A percentile compares a stretch with the other conserved stretches of the same genome.
Evolutionary conservation across 805 yeast genomes (phyloP).

Genomic region (Suhomyces sp.): DNA sequence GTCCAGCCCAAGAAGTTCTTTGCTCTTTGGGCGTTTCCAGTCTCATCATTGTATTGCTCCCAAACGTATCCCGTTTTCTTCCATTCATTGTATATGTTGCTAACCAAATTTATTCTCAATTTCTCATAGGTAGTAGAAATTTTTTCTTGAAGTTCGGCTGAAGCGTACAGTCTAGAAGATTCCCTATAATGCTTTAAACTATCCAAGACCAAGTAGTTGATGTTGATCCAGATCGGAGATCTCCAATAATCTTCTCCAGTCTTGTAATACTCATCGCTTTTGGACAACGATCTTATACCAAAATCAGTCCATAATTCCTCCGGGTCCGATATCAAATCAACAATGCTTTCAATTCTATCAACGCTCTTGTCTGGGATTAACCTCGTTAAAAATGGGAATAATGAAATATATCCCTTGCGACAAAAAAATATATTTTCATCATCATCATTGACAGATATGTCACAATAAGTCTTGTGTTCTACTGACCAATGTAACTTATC

Average conservation of each 20-base stretch:
- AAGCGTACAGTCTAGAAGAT: slow-evolving; percentile 26
- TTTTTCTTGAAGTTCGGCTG: slow-evolving; percentile 39
- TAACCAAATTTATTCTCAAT: slow-evolving; percentile 65
- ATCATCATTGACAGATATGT: slow-evolving; percentile 69
- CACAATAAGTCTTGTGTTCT: slow-evolving; percentile 70
- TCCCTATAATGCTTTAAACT: slow-evolving; percentile 57
- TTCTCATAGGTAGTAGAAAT: slow-evolving; percentile 45
- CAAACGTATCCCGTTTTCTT: slow-evolving; percentile 74
- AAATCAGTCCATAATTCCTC: slow-evolving; percentile 71
- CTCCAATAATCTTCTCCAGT: slow-evolving; percentile 94
- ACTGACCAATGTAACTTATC: slow-evolving; percentile 81
- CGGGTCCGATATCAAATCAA: slow-evolving; percentile 65
- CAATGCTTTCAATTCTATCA: slow-evolving; percentile 48
- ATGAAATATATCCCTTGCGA: slow-evolving; percentile 82
- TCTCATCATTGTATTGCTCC: slow-evolving; percentile 83
- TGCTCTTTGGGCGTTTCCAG: slow-evolving; percentile 78
- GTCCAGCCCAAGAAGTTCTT: slow-evolving; percentile 96
- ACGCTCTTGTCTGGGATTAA: slow-evolving; percentile 49
- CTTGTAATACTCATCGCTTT: slow-evolving; percentile 61
- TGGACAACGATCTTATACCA: slow-evolving; percentile 82
- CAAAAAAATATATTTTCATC: slow-evolving; percentile 73
- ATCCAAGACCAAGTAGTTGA: slow-evolving; percentile 80
- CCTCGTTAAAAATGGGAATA: slow-evolving; percentile 80
- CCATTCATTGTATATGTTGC: slow-evolving; percentile 72
- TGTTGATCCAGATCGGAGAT: slow-evolving; percentile 90